A percentile compares a stretch with the other conserved stretches of the same genome.
These are phyloP conservation scores for Seiridium cupressi DNA, from an alignment of 2,329 filamentous ascomycete species.

Conservation along the genomic window DNA sequence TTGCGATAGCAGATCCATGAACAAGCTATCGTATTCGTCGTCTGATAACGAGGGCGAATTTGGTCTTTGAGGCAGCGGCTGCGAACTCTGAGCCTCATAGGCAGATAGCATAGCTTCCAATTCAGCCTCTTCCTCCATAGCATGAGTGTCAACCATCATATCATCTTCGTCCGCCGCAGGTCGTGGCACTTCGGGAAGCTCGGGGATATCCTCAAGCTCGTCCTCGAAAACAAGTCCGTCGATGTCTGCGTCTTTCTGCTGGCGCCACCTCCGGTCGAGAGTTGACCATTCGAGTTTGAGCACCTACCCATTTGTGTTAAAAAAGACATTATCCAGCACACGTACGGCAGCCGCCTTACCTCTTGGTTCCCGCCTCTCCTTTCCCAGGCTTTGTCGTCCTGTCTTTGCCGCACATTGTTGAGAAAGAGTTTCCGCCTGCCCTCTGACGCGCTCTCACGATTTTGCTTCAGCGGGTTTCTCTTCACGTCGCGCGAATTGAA, in stretches of 20 bases:
- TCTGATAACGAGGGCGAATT: constrained; percentile 42
- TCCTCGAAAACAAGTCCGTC: constrained; percentile 43
- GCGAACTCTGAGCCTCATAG: constrained; percentile 32
- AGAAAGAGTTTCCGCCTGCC: constrained; percentile 67
- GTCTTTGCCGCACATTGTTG: constrained; percentile 60
- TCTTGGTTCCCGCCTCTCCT: constrained; percentile 63
- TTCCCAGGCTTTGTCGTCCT: constrained; percentile 59
- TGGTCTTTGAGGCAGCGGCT: constrained; percentile 21
- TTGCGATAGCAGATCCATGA: constrained; percentile 63
- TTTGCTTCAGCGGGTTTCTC: constrained; percentile 61
- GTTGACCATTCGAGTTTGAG: constrained; percentile 42
- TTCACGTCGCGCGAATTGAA: constrained; percentile 57
- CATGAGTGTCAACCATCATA: constrained; percentile 52
- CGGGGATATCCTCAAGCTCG: constrained; percentile 50
- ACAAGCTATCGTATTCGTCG: constrained; percentile 61
- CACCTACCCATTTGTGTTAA: constrained; percentile 22
- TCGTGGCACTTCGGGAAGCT: constrained; percentile 23
- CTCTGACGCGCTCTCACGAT: constrained; percentile 61
- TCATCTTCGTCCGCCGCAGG: constrained; percentile 35
- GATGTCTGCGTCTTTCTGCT: constrained; percentile 36
- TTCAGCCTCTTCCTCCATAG: constrained; percentile 53
- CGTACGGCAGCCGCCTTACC: constrained; percentile 26
- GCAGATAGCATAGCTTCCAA: constrained; percentile 55
- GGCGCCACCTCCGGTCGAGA: constrained; percentile 33
- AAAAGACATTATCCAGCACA: neutral